A percentile compares a stretch with the other conserved stretches of the same genome.
These are phyloP conservation scores for Pouteria campechiana DNA, from an alignment of 179 eudicot species.

Conservation along the genomic window DNA sequence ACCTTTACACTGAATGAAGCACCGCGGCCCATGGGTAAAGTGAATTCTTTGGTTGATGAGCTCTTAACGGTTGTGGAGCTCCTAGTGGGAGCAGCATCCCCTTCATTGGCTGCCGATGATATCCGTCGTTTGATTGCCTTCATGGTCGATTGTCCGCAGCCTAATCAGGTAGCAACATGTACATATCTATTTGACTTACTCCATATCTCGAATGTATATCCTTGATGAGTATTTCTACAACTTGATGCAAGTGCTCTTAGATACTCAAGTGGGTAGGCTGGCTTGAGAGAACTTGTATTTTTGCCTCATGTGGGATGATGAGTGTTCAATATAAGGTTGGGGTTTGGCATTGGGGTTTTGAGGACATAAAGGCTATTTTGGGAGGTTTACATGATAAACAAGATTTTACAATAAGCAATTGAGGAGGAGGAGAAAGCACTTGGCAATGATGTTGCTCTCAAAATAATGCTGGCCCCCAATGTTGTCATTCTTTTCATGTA, in stretches of 20 bases:
- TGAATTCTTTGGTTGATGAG: constrained; percentile 94
- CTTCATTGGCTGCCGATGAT: constrained; percentile 75
- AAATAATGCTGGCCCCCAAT: no score
- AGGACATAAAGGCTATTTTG: no score
- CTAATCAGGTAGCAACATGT: constrained; percentile 65
- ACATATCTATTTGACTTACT: background rate
- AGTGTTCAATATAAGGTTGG: no score
- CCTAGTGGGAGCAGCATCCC: constrained; percentile 74
- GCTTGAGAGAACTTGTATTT: no score
- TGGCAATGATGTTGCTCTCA: no score
- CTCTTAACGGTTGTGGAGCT: constrained; percentile 88
- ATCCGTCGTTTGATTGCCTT: constrained; percentile 80
- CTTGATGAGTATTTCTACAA: background rate
- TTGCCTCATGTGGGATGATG: no score
- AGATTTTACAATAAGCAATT: no score
- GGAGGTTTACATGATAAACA: no score
- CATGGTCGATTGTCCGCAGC: constrained; percentile 92
- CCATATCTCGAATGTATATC: background rate
- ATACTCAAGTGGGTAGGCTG: background rate
- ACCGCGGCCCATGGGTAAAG: constrained; percentile 83
- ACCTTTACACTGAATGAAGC: constrained; percentile 55
- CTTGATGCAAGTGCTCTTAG: background rate
- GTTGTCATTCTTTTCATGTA: no score
- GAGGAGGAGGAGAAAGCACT: no score
- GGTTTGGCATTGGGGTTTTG: no score